Evolutionary conservation across 164 flowering plant genomes (phyloP).

Genomic region (Cinnamomum micranthum): DNA sequence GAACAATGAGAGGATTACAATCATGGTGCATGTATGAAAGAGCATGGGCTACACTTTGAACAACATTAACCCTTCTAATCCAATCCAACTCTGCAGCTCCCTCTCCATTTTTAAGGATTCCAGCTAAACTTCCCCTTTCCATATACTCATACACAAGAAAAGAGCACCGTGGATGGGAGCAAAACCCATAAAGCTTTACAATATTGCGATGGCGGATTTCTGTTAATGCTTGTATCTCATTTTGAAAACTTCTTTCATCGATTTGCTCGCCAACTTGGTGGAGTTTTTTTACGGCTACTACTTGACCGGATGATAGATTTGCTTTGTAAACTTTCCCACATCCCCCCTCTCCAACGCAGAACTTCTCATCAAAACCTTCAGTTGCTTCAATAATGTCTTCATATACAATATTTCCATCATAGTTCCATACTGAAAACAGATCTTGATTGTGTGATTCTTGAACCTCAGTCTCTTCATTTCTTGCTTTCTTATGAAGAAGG

Average conservation of each 20-base stretch:
- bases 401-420: conserved; percentile 6
- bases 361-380: conserved; percentile 5
- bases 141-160: no score
- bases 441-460: neutral
- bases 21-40: no score
- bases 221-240: neutral
- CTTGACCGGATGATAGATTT: neutral
- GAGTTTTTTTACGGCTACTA: conserved; percentile 10
- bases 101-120: no score
- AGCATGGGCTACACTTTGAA: no score
- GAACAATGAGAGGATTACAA: no score
- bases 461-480: neutral
- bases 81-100: no score
- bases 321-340: conserved; percentile 11
- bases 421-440: neutral
- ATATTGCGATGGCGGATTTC: no score
- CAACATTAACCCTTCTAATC: no score
- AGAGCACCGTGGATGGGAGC: no score
- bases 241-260: conserved; percentile 2
- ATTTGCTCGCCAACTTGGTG: neutral
- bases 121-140: no score
- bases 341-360: conserved; percentile 9
- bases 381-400: conserved; percentile 13
- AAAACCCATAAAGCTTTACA: no score
- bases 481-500: neutral